Percentiles rank a stretch among this genome's conserved stretches.
Evolutionary conservation across 192 early-diverging fungal genomes (phyloP).

Genomic region (Umbelopsis sp.): DNA sequence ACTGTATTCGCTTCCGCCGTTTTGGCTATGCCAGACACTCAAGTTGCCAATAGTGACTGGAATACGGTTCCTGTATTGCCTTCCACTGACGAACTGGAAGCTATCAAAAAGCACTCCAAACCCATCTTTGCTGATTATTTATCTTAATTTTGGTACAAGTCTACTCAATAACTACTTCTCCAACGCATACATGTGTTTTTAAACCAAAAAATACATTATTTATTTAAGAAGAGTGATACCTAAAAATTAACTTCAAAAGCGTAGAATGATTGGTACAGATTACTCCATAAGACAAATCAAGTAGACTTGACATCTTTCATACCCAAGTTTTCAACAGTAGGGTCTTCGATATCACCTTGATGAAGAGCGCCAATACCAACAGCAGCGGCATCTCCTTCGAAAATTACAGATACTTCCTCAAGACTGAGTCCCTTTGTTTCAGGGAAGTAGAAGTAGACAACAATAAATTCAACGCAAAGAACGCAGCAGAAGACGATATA

Average conservation of each 20-base stretch:
- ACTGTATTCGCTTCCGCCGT: background rate
- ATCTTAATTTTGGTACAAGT: no score
- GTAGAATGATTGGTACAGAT: background rate
- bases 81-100: background rate
- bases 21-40: constrained; percentile 6
- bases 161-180: no score
- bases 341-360: background rate
- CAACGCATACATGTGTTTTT: no score
- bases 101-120: background rate
- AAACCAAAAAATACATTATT: no score
- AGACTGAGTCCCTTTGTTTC: constrained; percentile 83
- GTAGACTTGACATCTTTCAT: background rate
- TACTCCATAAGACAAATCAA: background rate
- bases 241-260: background rate
- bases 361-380: background rate
- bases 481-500: constrained; percentile 19
- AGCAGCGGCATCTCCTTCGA: constrained; percentile 11
- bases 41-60: background rate
- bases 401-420: constrained; percentile 55
- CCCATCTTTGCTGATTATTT: background rate
- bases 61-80: background rate
- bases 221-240: no score
- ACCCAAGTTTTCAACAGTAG: background rate
- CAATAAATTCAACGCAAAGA: background rate
- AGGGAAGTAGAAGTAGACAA: constrained; percentile 66